Percentiles rank a stretch among this genome's conserved stretches.
phyloP scores from a whole-genome alignment of 1,139 yeast genomes.

The Yamadazyma membranifaciens region DNA sequence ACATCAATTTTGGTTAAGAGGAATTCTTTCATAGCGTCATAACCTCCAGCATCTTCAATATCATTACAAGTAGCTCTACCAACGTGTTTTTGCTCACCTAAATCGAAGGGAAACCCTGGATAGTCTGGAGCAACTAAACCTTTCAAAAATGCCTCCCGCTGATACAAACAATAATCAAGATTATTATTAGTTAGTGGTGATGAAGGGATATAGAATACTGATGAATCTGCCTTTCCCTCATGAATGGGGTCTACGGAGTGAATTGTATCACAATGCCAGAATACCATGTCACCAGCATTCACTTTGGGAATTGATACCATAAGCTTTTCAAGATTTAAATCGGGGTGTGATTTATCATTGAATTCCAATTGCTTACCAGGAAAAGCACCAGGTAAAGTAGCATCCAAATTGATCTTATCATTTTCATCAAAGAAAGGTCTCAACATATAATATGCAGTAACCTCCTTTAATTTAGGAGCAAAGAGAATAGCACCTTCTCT shows the following conservation, averaged over 20 bases:
- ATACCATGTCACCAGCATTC: conserved; percentile 41
- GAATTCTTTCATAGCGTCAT: too few relatives aligned
- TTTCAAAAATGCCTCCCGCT: conserved; percentile 2
- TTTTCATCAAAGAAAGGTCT: conserved; percentile 38
- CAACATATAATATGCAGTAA: conserved; percentile 41
- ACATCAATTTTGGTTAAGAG: too few relatives aligned
- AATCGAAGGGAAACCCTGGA: too few relatives aligned
- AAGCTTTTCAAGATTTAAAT: conserved; percentile 22
- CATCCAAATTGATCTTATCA: conserved; percentile 22
- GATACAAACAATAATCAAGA: conserved; percentile 5
- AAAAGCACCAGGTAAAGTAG: conserved; percentile 22
- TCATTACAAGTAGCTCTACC: too few relatives aligned
- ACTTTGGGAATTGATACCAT: conserved; percentile 33
- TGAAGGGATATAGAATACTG: conserved; percentile 27
- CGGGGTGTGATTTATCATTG: conserved; percentile 23
- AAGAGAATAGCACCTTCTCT: conserved; percentile 46
- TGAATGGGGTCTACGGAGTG: conserved; percentile 47
- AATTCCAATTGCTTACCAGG: conserved; percentile 20
- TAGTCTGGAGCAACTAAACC: too few relatives aligned
- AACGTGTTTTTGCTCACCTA: too few relatives aligned
- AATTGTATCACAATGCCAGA: conserved; percentile 49
- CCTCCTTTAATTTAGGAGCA: conserved; percentile 35
- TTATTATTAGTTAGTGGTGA: conserved; percentile 16
- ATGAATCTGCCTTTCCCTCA: conserved; percentile 35
- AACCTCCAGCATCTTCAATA: too few relatives aligned